phyloP scores from a whole-genome alignment of 805 yeast genomes.

The Myxozyma monticola region DNA sequence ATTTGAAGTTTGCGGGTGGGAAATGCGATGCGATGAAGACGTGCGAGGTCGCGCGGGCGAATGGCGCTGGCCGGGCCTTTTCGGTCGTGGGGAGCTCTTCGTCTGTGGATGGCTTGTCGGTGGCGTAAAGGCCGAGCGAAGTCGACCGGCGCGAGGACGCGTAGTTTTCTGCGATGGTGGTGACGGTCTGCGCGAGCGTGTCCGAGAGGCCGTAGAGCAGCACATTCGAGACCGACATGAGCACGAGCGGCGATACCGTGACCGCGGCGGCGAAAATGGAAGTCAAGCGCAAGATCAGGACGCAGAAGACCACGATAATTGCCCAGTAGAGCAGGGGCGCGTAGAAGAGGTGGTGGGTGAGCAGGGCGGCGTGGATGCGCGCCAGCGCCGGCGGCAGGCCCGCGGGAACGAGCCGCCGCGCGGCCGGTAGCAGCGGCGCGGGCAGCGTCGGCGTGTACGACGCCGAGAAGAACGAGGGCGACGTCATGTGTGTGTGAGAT shows the following conservation, averaged over 20 bases:
- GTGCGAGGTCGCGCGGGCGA: conserved; percentile 20
- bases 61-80: conserved; percentile 9
- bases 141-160: conserved; percentile 24
- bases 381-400: conserved; percentile 21
- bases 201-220: conserved; percentile 89
- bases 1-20: conserved; percentile 11
- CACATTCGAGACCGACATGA: conserved; percentile 77
- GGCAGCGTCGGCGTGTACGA: conserved; percentile 23
- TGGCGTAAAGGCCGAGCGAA: conserved; percentile 13
- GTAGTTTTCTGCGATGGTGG: conserved; percentile 40
- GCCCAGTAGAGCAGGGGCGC: conserved; percentile 41
- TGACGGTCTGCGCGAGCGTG: conserved; percentile 76
- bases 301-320: conserved; percentile 37
- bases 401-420: conserved; percentile 7
- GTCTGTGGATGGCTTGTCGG: conserved; percentile 27
- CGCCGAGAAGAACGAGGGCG: conserved; percentile 28
- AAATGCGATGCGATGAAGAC: conserved; percentile 22
- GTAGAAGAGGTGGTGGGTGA: conserved; percentile 23
- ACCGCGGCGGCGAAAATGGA: conserved; percentile 45
- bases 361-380: conserved; percentile 10
- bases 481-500: conserved; percentile 19
- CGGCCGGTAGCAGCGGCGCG: conserved; percentile 17
- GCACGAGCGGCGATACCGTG: conserved; percentile 63
- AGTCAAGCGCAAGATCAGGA: conserved; percentile 38
- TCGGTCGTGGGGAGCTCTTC: conserved; percentile 4